A percentile compares a stretch with the other conserved stretches of the same genome.
Evolutionary conservation across 2,329 filamentous ascomycete genomes (phyloP).

Genomic region (Calonectria montana): DNA sequence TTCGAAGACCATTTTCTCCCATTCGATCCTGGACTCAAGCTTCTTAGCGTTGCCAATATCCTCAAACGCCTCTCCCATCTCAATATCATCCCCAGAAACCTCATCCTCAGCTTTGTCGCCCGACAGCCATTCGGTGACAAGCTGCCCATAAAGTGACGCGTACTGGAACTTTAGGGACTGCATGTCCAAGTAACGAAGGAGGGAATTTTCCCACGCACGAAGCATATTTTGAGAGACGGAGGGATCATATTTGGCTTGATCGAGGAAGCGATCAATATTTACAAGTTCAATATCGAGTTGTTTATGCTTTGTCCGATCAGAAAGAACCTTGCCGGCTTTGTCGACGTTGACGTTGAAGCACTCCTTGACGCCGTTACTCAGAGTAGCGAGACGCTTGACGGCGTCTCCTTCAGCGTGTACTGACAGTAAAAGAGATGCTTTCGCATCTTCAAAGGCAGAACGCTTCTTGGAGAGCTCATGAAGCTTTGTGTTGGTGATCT

Average conservation of each 20-base stretch:
- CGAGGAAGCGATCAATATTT: constrained; percentile 54
- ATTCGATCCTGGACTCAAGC: constrained; percentile 50
- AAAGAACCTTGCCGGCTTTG: constrained; percentile 40
- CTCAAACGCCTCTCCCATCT: constrained; percentile 53
- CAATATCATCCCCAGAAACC: constrained; percentile 30
- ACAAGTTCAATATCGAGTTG: constrained; percentile 48
- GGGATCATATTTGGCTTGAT: constrained; percentile 54
- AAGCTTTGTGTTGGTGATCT: constrained; percentile 58
- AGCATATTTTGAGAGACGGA: constrained; percentile 51
- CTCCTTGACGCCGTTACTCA: constrained; percentile 51
- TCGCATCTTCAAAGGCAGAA: constrained; percentile 50
- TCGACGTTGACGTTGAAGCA: constrained; percentile 48
- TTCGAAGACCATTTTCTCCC: constrained; percentile 59
- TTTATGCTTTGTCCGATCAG: constrained; percentile 36
- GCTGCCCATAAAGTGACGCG: constrained; percentile 57
- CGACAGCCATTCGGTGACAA: constrained; percentile 61
- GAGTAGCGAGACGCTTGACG: constrained; percentile 44
- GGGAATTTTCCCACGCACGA: constrained; percentile 47
- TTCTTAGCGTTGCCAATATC: constrained; percentile 54
- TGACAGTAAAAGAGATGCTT: constrained; percentile 44
- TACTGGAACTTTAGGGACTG: constrained; percentile 57
- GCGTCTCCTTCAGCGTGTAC: constrained; percentile 42
- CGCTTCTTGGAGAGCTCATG: constrained; percentile 56
- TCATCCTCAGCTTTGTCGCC: constrained; percentile 35
- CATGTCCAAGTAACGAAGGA: constrained; percentile 52